Evolutionary conservation across 208 protist species (phyloP).

Genomic region (Blechomonas ayalai): DNA sequence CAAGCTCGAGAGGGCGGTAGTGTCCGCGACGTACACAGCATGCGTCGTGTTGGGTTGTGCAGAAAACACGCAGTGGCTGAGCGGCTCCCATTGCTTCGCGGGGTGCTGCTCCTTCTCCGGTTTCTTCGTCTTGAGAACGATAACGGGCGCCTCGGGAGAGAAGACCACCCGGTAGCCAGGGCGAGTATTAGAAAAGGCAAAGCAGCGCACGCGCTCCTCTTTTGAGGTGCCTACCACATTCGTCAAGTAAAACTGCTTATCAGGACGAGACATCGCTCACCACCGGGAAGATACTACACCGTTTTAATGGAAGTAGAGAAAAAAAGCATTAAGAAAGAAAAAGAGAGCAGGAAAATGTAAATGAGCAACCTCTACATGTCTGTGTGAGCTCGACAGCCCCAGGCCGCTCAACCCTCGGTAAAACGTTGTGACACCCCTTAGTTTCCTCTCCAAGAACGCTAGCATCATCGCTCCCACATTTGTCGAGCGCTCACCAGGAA

Average conservation of each 20-base stretch:
- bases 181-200: constrained; percentile 68
- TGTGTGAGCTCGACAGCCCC: no score
- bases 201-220: constrained; percentile 56
- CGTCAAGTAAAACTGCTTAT: constrained; percentile 62
- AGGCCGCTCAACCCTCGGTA: no score
- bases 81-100: constrained; percentile 57
- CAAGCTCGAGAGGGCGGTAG: constrained; percentile 19
- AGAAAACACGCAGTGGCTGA: constrained; percentile 51
- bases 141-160: constrained; percentile 56
- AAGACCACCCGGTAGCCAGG: constrained; percentile 60
- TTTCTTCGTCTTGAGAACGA: constrained; percentile 63
- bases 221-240: constrained; percentile 45
- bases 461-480: no score
- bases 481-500: no score
- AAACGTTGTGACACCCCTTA: no score
- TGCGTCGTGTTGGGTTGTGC: constrained; percentile 60
- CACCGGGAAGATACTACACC: neutral
- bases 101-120: constrained; percentile 36
- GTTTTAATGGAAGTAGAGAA: neutral
- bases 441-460: no score
- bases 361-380: neutral
- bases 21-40: constrained; percentile 67
- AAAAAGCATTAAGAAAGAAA: constrained; percentile 10
- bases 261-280: constrained; percentile 46
- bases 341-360: neutral